phyloP scores from a whole-genome alignment of 352 stramenopile genomes.

The Phytophthora ohioensis region DNA sequence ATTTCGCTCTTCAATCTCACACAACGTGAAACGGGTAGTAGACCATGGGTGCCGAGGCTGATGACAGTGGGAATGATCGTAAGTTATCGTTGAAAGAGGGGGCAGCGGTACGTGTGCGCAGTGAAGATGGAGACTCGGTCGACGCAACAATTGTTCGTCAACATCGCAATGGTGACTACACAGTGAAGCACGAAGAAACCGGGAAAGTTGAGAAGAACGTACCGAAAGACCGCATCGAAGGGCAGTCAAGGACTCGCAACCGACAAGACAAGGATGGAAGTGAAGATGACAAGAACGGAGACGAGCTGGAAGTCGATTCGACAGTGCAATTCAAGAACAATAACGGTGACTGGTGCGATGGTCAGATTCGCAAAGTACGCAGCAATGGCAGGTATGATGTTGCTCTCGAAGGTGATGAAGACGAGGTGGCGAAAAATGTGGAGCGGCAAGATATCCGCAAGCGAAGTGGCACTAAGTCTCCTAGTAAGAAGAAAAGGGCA shows the following conservation, averaged over 20 bases:
- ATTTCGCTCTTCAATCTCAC: conserved; percentile 1
- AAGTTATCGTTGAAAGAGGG: conserved; percentile 23
- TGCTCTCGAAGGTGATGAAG: conserved; percentile 51
- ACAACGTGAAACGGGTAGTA: conserved; percentile 4
- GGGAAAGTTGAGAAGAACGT: conserved; percentile 54
- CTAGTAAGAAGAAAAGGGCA: conserved; percentile 26
- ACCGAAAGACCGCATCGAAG: conserved; percentile 27
- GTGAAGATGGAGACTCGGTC: conserved; percentile 25
- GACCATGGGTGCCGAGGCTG: conserved; percentile 28
- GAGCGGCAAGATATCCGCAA: conserved; percentile 36
- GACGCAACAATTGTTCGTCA: conserved; percentile 43
- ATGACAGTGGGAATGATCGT: conserved; percentile 21
- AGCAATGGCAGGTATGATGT: conserved; percentile 65
- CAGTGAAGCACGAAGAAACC: conserved; percentile 44
- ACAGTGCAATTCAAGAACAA: conserved; percentile 54
- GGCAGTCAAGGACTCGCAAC: conserved; percentile 20
- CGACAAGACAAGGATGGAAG: conserved; percentile 16
- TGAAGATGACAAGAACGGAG: conserved; percentile 27
- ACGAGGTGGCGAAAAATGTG: conserved; percentile 43
- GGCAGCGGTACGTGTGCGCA: conserved; percentile 19
- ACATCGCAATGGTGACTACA: conserved; percentile 49
- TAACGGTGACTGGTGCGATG: conserved; percentile 44
- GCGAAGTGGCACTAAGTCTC: conserved; percentile 14
- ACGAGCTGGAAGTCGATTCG: conserved; percentile 31
- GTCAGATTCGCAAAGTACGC: conserved; percentile 42